Conservation (phyloP, 1,139 yeast species). For the Lodderomyces parapsilosis region DNA sequence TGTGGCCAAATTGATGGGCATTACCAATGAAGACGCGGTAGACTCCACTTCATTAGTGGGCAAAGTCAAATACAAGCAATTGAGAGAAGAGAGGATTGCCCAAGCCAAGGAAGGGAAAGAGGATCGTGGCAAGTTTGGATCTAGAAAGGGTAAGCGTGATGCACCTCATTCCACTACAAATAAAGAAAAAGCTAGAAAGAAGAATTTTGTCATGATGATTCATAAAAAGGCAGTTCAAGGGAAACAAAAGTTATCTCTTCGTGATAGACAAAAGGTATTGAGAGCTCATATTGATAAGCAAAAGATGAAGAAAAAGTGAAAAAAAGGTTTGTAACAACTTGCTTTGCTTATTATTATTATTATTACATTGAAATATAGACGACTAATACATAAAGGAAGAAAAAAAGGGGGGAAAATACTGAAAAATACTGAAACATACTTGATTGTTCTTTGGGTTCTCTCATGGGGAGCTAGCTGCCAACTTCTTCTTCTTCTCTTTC, state of each 20-base stretch:
- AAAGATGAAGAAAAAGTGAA: conserved; percentile 69
- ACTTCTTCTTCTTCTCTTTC: conserved; percentile 22
- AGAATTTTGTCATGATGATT: conserved; percentile 98
- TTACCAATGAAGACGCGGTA: conserved; percentile 75
- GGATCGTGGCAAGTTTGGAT: conserved; percentile 87
- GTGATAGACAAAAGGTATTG: conserved; percentile 86
- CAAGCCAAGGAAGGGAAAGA: conserved; percentile 88
- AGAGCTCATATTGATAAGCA: conserved; percentile 86
- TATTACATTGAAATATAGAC: conserved; percentile 1
- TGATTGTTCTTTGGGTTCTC: neutral
- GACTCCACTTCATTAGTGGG: conserved; percentile 83
- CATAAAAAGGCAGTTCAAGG: conserved; percentile 95
- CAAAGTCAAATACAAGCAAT: conserved; percentile 78
- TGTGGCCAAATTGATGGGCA: conserved; percentile 69
- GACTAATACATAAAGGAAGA: conserved; percentile 1
- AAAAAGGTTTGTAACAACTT: too few species aligned
- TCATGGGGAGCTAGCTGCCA: conserved; percentile 1
- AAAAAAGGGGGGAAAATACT: neutral
- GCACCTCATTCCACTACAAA: conserved; percentile 87
- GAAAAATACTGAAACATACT: neutral
- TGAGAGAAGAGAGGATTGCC: conserved; percentile 87
- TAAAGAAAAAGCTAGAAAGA: conserved; percentile 93
- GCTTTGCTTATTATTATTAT: too few species aligned
- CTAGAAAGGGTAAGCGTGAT: conserved; percentile 81
- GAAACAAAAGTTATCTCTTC: conserved; percentile 81